phyloP scores from a whole-genome alignment of 495 filamentous ascomycete genomes.

The Tuber indicum region DNA sequence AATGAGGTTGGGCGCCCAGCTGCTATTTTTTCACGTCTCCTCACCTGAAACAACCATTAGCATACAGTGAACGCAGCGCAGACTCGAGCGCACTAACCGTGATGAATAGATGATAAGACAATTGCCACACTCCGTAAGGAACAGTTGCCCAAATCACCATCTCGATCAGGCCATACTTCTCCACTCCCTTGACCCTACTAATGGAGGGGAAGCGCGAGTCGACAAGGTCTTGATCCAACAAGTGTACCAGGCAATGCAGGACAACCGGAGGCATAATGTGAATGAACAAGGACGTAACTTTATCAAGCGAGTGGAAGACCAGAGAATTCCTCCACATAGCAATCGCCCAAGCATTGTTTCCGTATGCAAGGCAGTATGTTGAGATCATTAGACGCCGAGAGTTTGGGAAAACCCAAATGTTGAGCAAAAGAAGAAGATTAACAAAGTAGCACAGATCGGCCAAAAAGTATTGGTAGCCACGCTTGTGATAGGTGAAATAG shows the following conservation, averaged over 20 bases:
- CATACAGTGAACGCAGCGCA: neutral
- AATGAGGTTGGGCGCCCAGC: slow-evolving; percentile 93
- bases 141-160: slow-evolving; percentile 94
- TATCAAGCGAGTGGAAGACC: slow-evolving; percentile 96
- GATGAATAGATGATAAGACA: slow-evolving; percentile 86
- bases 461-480: slow-evolving; percentile 93
- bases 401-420: slow-evolving; percentile 81
- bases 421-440: slow-evolving; percentile 75
- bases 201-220: slow-evolving; percentile 75
- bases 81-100: slow-evolving; percentile 58
- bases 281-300: slow-evolving; percentile 75
- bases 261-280: slow-evolving; percentile 97
- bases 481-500: slow-evolving; percentile 78
- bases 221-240: slow-evolving; percentile 60
- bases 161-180: slow-evolving; percentile 68
- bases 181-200: slow-evolving; percentile 69
- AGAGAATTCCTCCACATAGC: slow-evolving; percentile 99
- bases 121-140: slow-evolving; percentile 88
- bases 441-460: slow-evolving; percentile 93
- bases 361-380: slow-evolving; percentile 84
- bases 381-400: slow-evolving; percentile 91
- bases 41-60: slow-evolving; percentile 21
- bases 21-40: slow-evolving; percentile 81
- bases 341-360: slow-evolving; percentile 95
- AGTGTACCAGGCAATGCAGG: slow-evolving; percentile 84